Base-by-base conservation (phyloP, 129 eudicot species). In the Flaveria brownii region DNA sequence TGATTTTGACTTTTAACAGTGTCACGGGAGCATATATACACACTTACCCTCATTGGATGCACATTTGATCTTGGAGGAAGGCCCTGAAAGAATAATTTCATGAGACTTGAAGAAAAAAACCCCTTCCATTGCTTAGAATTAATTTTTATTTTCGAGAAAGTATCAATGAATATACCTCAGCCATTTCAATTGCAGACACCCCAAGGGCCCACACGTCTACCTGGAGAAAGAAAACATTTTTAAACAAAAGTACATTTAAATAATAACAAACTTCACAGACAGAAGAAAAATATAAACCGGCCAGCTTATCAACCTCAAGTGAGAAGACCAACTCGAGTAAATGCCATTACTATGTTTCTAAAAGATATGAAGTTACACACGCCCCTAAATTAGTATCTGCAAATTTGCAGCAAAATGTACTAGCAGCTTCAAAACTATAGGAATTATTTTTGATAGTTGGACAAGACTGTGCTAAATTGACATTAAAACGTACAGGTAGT, bases 131-230 rank as follows among this genome's bases (percentile, higher is more conserved):
- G 55, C 61, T 41, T 10, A 18, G 33, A 64, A 36, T 16, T 15
- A 1, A 15, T 42, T 56, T 47, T 36, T 18, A 4, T 18, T 18
- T 18, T 63, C 14, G 22, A 18, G 30, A 59, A 22, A 45, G 65
- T 41, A 74, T 28, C 33, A 6, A 39, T 56, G 54, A 16, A 49
- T 18, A 25, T 87, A 91, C 98, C 98, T 94, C 98, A 3, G 98
- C 98, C 98, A 94, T 94, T 85, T 94, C 98, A 28, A 91, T 94
- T 33, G 98, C 98, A 79, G 98, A 87, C 80, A 91, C 97, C 81
- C 97, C 98, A 81, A 91, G 96, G 71, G 98, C 98, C 98, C 97
- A 91, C 74, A 89, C 98, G 84, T 94, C 98, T 43, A 94, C 98
- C 98, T 94, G 83, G 54, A 71, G 45, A 76, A 67, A 52, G 60